Conservation (phyloP, 148 eudicot genomes). For the Vaccinium macrocarpon region DNA sequence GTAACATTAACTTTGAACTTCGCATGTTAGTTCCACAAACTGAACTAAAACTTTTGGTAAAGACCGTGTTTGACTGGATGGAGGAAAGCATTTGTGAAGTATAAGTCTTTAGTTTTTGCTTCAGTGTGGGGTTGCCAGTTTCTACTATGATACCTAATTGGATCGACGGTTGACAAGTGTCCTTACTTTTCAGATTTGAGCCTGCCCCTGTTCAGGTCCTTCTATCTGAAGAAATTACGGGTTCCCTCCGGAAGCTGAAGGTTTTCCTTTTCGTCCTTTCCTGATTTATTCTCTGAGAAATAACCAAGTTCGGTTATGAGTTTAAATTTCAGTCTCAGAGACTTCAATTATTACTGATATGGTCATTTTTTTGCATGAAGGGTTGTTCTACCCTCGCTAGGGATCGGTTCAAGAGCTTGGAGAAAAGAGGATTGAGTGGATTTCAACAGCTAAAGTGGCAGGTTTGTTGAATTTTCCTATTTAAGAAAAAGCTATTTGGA, state of each 20-base stretch:
- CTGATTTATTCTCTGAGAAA: not conserved
- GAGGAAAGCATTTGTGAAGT: not conserved
- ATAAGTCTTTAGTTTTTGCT: not conserved
- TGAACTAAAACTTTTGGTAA: not conserved
- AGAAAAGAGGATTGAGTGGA: conserved; percentile 85
- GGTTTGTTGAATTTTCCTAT: conserved; percentile 30
- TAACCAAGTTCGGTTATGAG: not conserved
- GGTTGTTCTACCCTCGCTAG: conserved; percentile 85
- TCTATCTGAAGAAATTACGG: conserved; percentile 88
- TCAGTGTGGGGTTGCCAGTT: not conserved
- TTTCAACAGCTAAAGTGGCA: conserved; percentile 72
- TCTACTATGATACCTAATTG: not conserved
- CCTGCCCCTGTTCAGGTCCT: conserved; percentile 92
- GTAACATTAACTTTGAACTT: not conserved
- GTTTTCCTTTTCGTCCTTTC: conserved; percentile 28
- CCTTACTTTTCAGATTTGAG: conserved; percentile 52
- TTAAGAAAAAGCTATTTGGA: not conserved
- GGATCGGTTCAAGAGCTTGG: conserved; percentile 89
- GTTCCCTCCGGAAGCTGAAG: conserved; percentile 91
- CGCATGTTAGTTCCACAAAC: not conserved
- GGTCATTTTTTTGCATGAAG: conserved; percentile 36
- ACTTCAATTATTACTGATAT: not conserved
- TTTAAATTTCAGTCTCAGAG: not conserved
- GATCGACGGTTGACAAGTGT: not conserved
- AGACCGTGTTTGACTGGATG: not conserved